These are phyloP conservation scores for Gymnopus androsaceus DNA, from an alignment of 1,284 basidiomycete species.

Conservation along the genomic window DNA sequence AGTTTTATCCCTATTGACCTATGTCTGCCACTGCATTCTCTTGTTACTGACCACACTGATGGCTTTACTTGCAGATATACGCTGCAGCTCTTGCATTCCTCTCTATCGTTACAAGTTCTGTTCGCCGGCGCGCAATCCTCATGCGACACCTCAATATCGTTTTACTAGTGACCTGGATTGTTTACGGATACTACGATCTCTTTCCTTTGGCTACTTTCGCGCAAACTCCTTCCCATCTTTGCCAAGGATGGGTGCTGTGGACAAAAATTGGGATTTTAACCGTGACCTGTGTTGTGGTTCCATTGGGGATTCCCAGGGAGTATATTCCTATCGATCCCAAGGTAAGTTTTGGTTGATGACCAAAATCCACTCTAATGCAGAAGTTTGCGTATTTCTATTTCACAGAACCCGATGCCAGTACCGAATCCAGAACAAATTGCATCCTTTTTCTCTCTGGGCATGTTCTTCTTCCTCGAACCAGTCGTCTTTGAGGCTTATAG, in stretches of 20 bases:
- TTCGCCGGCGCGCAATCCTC: constrained; percentile 31
- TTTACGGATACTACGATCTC: constrained; percentile 64
- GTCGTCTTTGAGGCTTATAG: constrained; percentile 36
- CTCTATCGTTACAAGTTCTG: background rate
- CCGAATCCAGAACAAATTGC: constrained; percentile 57
- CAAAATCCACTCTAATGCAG: background rate
- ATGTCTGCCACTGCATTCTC: background rate
- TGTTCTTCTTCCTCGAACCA: constrained; percentile 50
- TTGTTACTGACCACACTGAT: background rate
- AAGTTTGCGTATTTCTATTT: background rate
- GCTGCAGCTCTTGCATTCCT: background rate
- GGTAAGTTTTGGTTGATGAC: constrained; percentile 28
- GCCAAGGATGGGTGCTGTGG: constrained; percentile 40
- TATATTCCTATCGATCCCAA: constrained; percentile 47
- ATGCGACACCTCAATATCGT: constrained; percentile 38
- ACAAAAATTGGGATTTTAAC: constrained; percentile 35
- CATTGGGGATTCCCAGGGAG: constrained; percentile 41
- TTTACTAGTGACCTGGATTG: constrained; percentile 35
- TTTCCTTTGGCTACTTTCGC: constrained; percentile 59
- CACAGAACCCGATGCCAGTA: constrained; percentile 44
- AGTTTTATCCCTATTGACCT: background rate
- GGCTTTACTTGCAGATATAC: constrained; percentile 1
- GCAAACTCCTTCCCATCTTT: constrained; percentile 31
- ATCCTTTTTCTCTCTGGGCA: constrained; percentile 43
- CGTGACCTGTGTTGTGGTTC: constrained; percentile 36